Evolutionary conservation across 257 asterid genomes (phyloP), one percentile per base, ranked within the genome.

Genomic region (Salvia hispanica): DNA sequence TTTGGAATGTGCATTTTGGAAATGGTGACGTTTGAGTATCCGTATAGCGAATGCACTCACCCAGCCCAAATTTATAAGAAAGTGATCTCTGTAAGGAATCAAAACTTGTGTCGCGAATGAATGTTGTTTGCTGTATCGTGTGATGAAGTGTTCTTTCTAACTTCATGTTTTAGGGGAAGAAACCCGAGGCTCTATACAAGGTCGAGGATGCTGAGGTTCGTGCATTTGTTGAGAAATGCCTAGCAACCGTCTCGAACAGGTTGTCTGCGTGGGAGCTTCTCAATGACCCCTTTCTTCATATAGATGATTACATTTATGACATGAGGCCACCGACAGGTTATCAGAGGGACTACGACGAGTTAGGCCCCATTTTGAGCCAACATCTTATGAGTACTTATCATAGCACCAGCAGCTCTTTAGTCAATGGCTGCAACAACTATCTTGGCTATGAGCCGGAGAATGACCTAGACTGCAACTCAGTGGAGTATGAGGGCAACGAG

Each of bases 1-100:
- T 90, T 88, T 50, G 97, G 97, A 54, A 90, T 90, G 97, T 90
- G 97, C 83, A 70, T 90, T 68, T 78, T 90, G 88, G 97, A 90
- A 68, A 90, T 90, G 92, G 92, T 88, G 78, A 88, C 96, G 0
- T 86, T 88, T 65, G 97, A 90, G 42, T 88, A 90, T 67, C 97
- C 97, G 18, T 90, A 90, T 39, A 90, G 96, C 54, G 96, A 90
- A 77, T 90, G 97, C 77, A 80, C 80, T 39, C 97, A 86, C 36
- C 95, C 96, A 9, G 97, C 97, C 68, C 97, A 90, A 74, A 90
- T 90, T 56, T 90, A 90, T 67, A 90, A 84, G 85, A 90, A 86
- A 90, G 97, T 90, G 68, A 76, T 83, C 48, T 86, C 95, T 34
- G 97, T 90, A 84, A 76, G 95, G 70, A 76, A 68, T 48, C 37